Conservation (phyloP, 176 grass and related monocot species). For the Phyllostachys edulis region DNA sequence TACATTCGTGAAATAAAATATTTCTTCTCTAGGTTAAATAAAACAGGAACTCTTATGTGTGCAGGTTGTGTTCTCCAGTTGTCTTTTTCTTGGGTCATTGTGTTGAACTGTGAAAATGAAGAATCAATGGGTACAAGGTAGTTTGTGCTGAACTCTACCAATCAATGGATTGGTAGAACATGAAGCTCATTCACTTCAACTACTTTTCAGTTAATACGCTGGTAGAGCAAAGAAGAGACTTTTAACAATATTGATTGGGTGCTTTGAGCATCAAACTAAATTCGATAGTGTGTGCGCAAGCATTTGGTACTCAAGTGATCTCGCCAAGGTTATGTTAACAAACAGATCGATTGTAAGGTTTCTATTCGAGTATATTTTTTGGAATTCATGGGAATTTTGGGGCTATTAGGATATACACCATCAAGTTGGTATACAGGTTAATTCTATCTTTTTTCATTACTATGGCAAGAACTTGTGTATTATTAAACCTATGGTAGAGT, state of each 20-base stretch:
- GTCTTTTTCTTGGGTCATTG: too few species aligned
- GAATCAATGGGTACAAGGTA: too few species aligned
- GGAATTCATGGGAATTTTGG: neutral
- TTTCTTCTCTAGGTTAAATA: too few species aligned
- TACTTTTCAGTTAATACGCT: neutral
- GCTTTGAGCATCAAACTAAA: constrained; percentile 22
- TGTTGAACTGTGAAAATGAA: too few species aligned
- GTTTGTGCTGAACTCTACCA: too few species aligned
- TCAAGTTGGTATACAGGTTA: neutral
- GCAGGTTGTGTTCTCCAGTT: too few species aligned
- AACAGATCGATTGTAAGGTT: neutral
- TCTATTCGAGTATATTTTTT: neutral
- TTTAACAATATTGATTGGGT: neutral
- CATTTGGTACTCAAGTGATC: neutral
- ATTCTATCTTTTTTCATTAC: neutral
- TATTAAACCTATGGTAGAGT: neutral
- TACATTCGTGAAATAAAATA: too few species aligned
- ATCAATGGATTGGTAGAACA: neutral
- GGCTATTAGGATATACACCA: too few species aligned
- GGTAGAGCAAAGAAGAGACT: neutral
- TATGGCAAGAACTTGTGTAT: neutral
- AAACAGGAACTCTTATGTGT: too few species aligned
- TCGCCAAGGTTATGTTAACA: neutral
- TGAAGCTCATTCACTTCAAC: neutral
- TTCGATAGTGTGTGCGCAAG: neutral